Conservation (phyloP, 2,329 filamentous ascomycete genomes). For the Aspergillus niger region DNA sequence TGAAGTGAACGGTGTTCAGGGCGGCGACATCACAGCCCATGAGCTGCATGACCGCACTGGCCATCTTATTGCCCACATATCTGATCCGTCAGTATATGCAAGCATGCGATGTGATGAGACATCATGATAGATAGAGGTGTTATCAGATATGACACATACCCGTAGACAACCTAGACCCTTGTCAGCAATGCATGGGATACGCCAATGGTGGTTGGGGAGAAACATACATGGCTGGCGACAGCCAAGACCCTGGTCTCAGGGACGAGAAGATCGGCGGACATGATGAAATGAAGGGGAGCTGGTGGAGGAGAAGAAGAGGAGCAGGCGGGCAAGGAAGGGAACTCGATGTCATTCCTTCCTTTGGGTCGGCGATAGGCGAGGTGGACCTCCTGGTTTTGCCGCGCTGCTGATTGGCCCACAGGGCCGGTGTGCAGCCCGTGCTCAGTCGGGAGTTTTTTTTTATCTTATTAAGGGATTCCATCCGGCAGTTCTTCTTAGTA, state of each 20-base stretch:
- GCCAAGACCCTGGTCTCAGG: constrained; percentile 75
- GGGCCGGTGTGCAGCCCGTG: constrained; percentile 7
- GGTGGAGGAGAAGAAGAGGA: constrained; percentile 8
- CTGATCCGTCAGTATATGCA: constrained; percentile 50
- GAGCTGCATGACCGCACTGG: constrained; percentile 89
- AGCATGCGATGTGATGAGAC: background rate
- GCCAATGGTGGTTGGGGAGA: constrained; percentile 2
- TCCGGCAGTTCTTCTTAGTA: background rate
- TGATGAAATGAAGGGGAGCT: constrained; percentile 20
- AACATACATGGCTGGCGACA: constrained; percentile 85
- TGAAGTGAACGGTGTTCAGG: constrained; percentile 96
- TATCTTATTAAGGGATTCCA: background rate
- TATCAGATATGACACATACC: constrained; percentile 25
- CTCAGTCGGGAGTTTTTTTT: background rate
- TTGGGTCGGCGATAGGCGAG: constrained; percentile 10
- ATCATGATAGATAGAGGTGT: background rate
- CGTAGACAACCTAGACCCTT: constrained; percentile 36
- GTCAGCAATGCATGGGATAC: constrained; percentile 6
- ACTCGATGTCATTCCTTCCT: background rate
- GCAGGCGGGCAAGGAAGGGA: background rate
- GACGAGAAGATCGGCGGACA: constrained; percentile 45
- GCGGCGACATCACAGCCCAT: constrained; percentile 92
- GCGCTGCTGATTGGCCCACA: background rate
- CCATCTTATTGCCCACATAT: constrained; percentile 97
- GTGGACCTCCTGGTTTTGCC: background rate